Conservation (phyloP, 306 rosid genomes). For the Delonix regia region DNA sequence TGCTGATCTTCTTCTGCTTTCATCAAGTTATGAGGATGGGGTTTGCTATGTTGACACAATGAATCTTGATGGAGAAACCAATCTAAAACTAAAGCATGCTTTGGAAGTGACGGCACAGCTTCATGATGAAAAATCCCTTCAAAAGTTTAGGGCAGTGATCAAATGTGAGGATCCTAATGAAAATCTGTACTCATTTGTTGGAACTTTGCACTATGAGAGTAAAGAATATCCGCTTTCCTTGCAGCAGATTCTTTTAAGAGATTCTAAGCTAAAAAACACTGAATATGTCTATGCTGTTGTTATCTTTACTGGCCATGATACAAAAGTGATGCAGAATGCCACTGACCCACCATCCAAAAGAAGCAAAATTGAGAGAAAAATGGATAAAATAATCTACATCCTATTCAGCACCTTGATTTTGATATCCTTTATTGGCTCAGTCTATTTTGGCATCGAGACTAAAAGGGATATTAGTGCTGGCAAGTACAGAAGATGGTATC, state of each 20-base stretch:
- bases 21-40: slow-evolving; percentile 78
- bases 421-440: slow-evolving; percentile 71
- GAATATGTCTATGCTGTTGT: slow-evolving; percentile 72
- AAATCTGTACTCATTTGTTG: slow-evolving; percentile 82
- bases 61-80: slow-evolving; percentile 97
- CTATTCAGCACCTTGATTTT: slow-evolving; percentile 77
- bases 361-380: slow-evolving; percentile 82
- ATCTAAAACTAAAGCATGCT: slow-evolving; percentile 79
- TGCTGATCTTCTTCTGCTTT: slow-evolving; percentile 82
- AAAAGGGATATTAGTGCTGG: slow-evolving; percentile 50
- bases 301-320: slow-evolving; percentile 83
- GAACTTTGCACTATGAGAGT: slow-evolving; percentile 54
- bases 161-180: slow-evolving; percentile 93
- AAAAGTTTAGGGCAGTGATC: slow-evolving; percentile 58
- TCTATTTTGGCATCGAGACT: slow-evolving; percentile 64
- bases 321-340: slow-evolving; percentile 92
- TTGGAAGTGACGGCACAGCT: slow-evolving; percentile 67
- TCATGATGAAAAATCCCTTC: slow-evolving; percentile 53
- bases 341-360: slow-evolving; percentile 89
- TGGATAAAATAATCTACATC: slow-evolving; percentile 83
- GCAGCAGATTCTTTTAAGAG: slow-evolving; percentile 80
- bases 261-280: slow-evolving; percentile 91
- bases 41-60: slow-evolving; percentile 89
- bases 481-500: slow-evolving; percentile 75
- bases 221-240: slow-evolving; percentile 64